A percentile compares a stretch with the other conserved stretches of the same genome.
Evolutionary conservation across 2,329 filamentous ascomycete genomes (phyloP).

Genomic region (Hypomyces rosellus): DNA sequence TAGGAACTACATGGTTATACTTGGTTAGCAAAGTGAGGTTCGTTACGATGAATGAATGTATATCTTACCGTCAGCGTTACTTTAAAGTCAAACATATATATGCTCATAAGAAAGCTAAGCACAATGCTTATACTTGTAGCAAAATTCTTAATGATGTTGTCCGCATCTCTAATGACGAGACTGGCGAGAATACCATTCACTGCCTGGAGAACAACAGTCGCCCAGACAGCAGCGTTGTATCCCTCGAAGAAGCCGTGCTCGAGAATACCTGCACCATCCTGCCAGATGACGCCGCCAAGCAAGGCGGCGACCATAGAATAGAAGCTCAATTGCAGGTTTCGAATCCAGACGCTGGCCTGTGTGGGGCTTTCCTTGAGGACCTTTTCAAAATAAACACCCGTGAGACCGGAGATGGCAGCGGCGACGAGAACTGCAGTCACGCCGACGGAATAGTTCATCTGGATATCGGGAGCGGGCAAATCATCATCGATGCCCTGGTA

Average conservation of each 20-base stretch:
- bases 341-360: constrained; percentile 78
- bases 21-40: background rate
- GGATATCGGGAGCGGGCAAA: constrained; percentile 37
- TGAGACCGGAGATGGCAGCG: constrained; percentile 74
- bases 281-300: constrained; percentile 77
- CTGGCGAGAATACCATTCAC: constrained; percentile 72
- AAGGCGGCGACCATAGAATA: constrained; percentile 89
- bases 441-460: constrained; percentile 74
- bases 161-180: constrained; percentile 34
- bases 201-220: constrained; percentile 75
- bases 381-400: constrained; percentile 85
- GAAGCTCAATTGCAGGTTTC: constrained; percentile 90
- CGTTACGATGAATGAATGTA: background rate
- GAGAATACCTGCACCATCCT: constrained; percentile 77
- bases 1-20: constrained; percentile 59
- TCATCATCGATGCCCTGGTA: constrained; percentile 79
- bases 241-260: constrained; percentile 88
- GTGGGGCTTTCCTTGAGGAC: constrained; percentile 78
- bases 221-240: constrained; percentile 90
- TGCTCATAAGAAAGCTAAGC: constrained; percentile 76
- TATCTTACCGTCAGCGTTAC: constrained; percentile 64
- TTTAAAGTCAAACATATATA: constrained; percentile 77
- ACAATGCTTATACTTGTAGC: constrained; percentile 89
- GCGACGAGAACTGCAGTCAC: constrained; percentile 71
- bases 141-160: constrained; percentile 87